phyloP scores from a whole-genome alignment of 352 stramenopile species.

The Globisporangium heterothallicum region DNA sequence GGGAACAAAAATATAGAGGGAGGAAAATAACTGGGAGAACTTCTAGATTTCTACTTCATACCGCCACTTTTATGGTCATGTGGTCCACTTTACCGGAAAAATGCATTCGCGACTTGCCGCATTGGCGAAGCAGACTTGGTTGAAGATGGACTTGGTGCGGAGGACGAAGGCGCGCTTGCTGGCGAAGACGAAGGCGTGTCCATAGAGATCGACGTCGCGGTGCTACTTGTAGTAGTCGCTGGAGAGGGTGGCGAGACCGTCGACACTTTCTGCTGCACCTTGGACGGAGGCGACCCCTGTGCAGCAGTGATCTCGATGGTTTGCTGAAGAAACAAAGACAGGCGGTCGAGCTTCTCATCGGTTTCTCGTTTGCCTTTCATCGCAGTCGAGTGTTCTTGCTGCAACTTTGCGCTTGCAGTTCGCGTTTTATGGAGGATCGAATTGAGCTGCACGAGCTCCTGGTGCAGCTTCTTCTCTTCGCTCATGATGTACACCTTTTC shows the following conservation, averaged over 20 bases:
- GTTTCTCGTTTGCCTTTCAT: slow-evolving; percentile 45
- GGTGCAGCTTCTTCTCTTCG: slow-evolving; percentile 53
- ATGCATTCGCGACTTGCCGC: not conserved
- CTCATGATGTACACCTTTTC: slow-evolving; percentile 40
- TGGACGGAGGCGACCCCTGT: not conserved
- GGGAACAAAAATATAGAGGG: not conserved
- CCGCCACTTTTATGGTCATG: not conserved
- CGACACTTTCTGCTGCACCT: slow-evolving; percentile 4
- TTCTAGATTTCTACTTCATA: slow-evolving; percentile 6
- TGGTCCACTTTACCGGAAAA: slow-evolving; percentile 1
- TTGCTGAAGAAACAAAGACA: slow-evolving; percentile 50
- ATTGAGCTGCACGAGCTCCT: slow-evolving; percentile 36
- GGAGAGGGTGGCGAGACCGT: slow-evolving; percentile 14
- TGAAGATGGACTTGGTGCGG: not conserved
- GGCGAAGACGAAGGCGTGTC: not conserved
- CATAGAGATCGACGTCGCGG: not conserved
- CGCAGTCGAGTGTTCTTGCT: slow-evolving; percentile 41
- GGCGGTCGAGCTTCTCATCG: slow-evolving; percentile 46
- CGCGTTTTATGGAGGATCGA: slow-evolving; percentile 28
- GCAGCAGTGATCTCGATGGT: slow-evolving; percentile 15
- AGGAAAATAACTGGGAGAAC: not conserved
- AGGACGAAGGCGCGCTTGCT: not conserved
- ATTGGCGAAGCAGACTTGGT: not conserved
- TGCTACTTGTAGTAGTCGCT: slow-evolving; percentile 11
- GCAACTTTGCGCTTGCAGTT: slow-evolving; percentile 32